Conservation (phyloP, 768 basidiomycete genomes). For the Pleurotus tuber-regium region DNA sequence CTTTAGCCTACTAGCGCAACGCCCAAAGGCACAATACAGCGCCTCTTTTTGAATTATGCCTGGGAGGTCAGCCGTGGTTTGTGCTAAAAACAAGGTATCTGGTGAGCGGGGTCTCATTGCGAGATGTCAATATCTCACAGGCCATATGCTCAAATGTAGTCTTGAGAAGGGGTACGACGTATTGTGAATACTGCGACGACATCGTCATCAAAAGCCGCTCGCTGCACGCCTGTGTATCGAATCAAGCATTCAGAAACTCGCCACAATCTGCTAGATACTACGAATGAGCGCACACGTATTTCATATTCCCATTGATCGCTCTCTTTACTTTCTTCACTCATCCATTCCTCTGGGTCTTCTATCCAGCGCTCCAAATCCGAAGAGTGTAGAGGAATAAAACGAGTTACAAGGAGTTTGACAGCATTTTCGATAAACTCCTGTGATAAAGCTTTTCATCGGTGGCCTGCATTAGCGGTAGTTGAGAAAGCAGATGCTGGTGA, state of each 20-base stretch:
- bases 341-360: slow-evolving; percentile 93
- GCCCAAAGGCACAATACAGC: slow-evolving; percentile 85
- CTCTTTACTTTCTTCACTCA: slow-evolving; percentile 85
- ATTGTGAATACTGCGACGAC: slow-evolving; percentile 63
- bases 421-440: slow-evolving; percentile 72
- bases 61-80: slow-evolving; percentile 50
- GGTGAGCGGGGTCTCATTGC: slow-evolving; percentile 4
- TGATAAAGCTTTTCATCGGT: slow-evolving; percentile 47
- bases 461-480: slow-evolving; percentile 7
- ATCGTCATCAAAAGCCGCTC: slow-evolving; percentile 89
- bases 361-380: slow-evolving; percentile 83
- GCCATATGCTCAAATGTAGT: slow-evolving; percentile 58
- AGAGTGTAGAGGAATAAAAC: slow-evolving; percentile 82
- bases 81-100: slow-evolving; percentile 26
- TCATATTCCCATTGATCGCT: slow-evolving; percentile 94
- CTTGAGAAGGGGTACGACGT: slow-evolving; percentile 65
- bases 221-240: slow-evolving; percentile 69
- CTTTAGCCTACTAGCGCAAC: slow-evolving; percentile 65
- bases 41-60: slow-evolving; percentile 80
- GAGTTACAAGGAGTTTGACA: slow-evolving; percentile 72
- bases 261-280: not conserved
- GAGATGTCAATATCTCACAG: slow-evolving; percentile 40
- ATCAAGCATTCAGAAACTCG: slow-evolving; percentile 2
- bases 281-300: slow-evolving; percentile 60
- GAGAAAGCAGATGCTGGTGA: not conserved